Conservation (phyloP, 768 basidiomycete genomes). For the Lyophyllum atratum region DNA sequence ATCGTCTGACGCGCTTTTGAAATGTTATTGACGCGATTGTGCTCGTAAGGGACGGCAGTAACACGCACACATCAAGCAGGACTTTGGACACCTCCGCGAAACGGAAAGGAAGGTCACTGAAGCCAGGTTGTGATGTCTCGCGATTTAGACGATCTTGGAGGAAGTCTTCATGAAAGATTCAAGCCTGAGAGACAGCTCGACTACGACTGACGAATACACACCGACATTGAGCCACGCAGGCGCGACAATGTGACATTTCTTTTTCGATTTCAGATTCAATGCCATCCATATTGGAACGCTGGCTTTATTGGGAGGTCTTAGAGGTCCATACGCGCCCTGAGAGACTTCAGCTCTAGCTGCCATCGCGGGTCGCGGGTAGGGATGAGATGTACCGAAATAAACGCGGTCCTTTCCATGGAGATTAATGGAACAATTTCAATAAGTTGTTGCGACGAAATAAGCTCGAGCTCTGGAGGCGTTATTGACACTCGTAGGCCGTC, state of each 20-base stretch:
- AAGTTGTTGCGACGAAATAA: slow-evolving; percentile 82
- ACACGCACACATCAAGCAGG: slow-evolving; percentile 84
- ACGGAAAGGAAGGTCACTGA: slow-evolving; percentile 82
- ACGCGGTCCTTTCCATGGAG: slow-evolving; percentile 87
- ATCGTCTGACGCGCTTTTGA: slow-evolving; percentile 83
- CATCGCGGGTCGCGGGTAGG: slow-evolving; percentile 8
- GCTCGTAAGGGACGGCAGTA: background rate
- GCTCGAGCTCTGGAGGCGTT: slow-evolving; percentile 84
- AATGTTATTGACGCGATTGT: background rate
- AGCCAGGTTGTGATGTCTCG: slow-evolving; percentile 74
- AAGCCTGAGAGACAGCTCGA: background rate
- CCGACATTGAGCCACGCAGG: slow-evolving; percentile 90
- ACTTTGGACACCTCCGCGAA: slow-evolving; percentile 92
- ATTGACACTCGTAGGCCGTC: slow-evolving; percentile 67
- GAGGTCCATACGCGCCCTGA: slow-evolving; percentile 91
- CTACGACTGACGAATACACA: slow-evolving; percentile 36
- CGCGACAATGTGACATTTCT: slow-evolving; percentile 90
- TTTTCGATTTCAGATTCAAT: slow-evolving; percentile 88
- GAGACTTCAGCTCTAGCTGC: slow-evolving; percentile 19
- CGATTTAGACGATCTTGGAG: slow-evolving; percentile 71
- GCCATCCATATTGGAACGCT: slow-evolving; percentile 97
- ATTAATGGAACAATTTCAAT: slow-evolving; percentile 89
- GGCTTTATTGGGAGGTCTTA: slow-evolving; percentile 83
- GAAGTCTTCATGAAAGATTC: slow-evolving; percentile 55
- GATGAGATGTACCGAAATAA: slow-evolving; percentile 71